Evolutionary conservation across 202 grass and related monocot species (phyloP), one percentile per base, ranked within the genome.

Genomic region (Digitaria exilis): DNA sequence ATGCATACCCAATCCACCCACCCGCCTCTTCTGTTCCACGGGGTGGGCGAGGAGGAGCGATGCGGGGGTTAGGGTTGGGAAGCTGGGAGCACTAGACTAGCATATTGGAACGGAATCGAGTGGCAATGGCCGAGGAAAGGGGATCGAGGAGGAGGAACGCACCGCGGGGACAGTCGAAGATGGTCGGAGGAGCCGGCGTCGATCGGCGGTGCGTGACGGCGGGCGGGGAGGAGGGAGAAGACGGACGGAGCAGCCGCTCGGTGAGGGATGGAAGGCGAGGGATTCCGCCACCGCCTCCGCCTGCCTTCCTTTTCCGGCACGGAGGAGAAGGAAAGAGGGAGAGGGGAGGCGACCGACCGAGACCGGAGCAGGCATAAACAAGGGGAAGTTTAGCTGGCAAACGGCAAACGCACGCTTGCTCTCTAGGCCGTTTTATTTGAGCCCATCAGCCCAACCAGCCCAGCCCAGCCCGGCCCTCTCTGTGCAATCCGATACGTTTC

Each of bases 111-210:
- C 43, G 16, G 55, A 77, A 80, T 68, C 65, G 35, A 58, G 10
- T 18, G 45, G 25, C 17, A 59, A 52, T 7, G 10, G 0, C 22
- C n/a, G n/a, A 75, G 3, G n/a, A 57, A 80, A 70, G 51, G 65
- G 65, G 65, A 70, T 70, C 65, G 51, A 70, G 50, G 76, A 71
- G 41, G 13, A n/a, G 61, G 15, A 42, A 81, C 50, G 24, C 3
- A 81, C 78, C 34, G 10, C 21, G 21, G 73, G 73, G 34, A 19
- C 41, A 31, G 57, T 2, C 16, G 41, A 13, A 9, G 56, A 44
- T 13, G 48, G 77, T 30, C n/a, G 34, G 34, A 70, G 50, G 2
- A 64, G n/a, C 5, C 78, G n/a, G 10, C 5, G 77, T 25, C 77
- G 24, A 57, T 44, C 64, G 50, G 32, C 21, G 49, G 71, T 14